Conservation (phyloP, 441 rosid genomes). For the Mallotus japonicus region DNA sequence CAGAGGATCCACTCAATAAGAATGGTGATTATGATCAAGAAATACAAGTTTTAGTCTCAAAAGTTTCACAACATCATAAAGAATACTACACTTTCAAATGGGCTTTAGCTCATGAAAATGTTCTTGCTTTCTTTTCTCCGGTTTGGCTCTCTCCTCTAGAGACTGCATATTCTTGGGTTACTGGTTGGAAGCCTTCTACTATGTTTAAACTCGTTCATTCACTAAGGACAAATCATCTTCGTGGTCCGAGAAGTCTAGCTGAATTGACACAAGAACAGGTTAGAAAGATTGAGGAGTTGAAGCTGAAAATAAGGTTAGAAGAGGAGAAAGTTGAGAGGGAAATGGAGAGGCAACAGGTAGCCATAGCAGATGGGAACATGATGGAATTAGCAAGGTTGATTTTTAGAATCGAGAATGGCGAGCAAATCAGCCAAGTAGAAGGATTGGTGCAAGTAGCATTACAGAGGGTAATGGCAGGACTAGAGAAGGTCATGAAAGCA, state of each 20-base stretch:
- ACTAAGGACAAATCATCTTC: conserved; percentile 25
- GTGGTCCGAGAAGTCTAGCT: conserved; percentile 14
- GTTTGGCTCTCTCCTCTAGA: conserved; percentile 61
- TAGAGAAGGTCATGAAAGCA: conserved; percentile 68
- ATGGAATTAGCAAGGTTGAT: conserved; percentile 53
- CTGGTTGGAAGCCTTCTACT: conserved; percentile 79
- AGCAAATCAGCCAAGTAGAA: conserved; percentile 17
- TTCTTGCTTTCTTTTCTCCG: conserved; percentile 57
- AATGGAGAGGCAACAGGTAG: conserved; percentile 84
- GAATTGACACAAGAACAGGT: conserved; percentile 51
- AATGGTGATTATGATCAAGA: conserved; percentile 24
- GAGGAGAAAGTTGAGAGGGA: conserved; percentile 75
- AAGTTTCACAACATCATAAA: conserved; percentile 67
- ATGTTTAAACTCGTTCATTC: conserved; percentile 50
- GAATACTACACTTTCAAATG: conserved; percentile 73
- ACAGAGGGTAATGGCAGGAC: conserved; percentile 37
- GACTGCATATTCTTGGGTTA: conserved; percentile 61
- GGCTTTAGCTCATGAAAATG: conserved; percentile 64
- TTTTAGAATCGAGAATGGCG: conserved; percentile 26
- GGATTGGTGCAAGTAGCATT: conserved; percentile 48
- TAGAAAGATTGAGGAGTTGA: conserved; percentile 50
- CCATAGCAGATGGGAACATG: conserved; percentile 58
- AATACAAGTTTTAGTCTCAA: conserved; percentile 46
- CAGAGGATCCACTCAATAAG: conserved; percentile 5
- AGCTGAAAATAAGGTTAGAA: conserved; percentile 51